Conservation (phyloP, 2,329 filamentous ascomycete genomes). For the Stagonosporopsis rhizophila region DNA sequence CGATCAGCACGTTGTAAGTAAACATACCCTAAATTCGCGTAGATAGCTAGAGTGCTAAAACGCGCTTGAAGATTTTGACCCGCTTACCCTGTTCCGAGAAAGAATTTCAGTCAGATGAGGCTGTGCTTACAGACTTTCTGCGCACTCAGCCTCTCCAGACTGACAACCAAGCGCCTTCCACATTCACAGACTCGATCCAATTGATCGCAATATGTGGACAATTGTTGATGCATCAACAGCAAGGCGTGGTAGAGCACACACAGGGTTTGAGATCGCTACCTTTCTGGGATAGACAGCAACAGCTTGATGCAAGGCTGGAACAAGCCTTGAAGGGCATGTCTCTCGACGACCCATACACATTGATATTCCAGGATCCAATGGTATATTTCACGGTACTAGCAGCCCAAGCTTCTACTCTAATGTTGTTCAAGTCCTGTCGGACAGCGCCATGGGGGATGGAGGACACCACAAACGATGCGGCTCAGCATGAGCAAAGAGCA, state of each 20-base stretch:
- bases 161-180: neutral
- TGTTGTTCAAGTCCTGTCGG: constrained; percentile 1
- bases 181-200: constrained; percentile 8
- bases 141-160: neutral
- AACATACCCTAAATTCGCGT: neutral
- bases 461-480: neutral
- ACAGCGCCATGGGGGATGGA: constrained; percentile 9
- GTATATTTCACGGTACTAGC: constrained; percentile 5
- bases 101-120: constrained; percentile 10
- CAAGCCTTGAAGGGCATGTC: constrained; percentile 4
- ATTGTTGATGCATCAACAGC: constrained; percentile 2
- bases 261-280: neutral
- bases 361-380: constrained; percentile 8
- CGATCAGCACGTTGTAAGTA: constrained; percentile 8
- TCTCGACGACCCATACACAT: constrained; percentile 5
- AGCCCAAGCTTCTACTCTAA: neutral
- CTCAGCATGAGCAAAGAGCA: constrained; percentile 1
- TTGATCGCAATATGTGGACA: constrained; percentile 6
- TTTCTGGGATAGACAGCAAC: constrained; percentile 10
- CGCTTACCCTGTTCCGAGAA: constrained; percentile 7
- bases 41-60: neutral
- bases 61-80: neutral
- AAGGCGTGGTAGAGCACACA: constrained; percentile 7
- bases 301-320: constrained; percentile 1
- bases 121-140: neutral